Evolutionary conservation across 2,329 filamentous ascomycete genomes (phyloP), one percentile per base, ranked within the genome.

Genomic region (Aspergillus ochraceus): DNA sequence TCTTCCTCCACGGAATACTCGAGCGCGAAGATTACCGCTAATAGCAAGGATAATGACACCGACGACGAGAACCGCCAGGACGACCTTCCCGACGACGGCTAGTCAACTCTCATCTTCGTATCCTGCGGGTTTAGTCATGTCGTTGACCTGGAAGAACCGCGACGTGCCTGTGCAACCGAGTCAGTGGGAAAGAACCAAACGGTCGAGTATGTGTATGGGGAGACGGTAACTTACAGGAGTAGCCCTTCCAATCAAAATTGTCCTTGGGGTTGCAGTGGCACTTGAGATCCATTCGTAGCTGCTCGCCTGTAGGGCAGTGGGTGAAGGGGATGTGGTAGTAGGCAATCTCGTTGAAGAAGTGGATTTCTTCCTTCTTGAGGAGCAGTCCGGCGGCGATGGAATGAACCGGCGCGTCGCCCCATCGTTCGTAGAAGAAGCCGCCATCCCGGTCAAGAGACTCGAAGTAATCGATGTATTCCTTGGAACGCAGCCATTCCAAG

Each of bases 191-290:
- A 26, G 8, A 26, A 26, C 5, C 10, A 14, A 36, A 14, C 32
- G 5, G 46, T 26, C 32, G 19, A 9, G n/a, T 24, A 20, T 22
- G n/a, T 22, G 22, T 2, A 22, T 3, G 14, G 6, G 19, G 3
- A 8, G 9, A 30, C 17, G 19, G 20, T 22, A 62, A 82, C 91
- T 82, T 86, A 96, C 93, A 98, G 75, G 92, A 97, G 76, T 97
- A 98, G 55, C 91, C 90, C 79, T 97, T 97, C 96, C 96, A 99
- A 79, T 99, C 95, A 83, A 99, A 99, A 82, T 99, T 99, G 61
- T 98, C 91, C 71, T 89, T 88, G 8, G 95, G 94, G 73, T 99
- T 92, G 80, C 95, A 99, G 77, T 93, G 90, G 78, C 95, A 99
- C 75, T 91, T 93, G 67, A 94, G 86, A 66, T 97, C 89, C 57